These are phyloP conservation scores for Leccinum subgranulosum DNA, from an alignment of 768 basidiomycete species.

Conservation along the genomic window DNA sequence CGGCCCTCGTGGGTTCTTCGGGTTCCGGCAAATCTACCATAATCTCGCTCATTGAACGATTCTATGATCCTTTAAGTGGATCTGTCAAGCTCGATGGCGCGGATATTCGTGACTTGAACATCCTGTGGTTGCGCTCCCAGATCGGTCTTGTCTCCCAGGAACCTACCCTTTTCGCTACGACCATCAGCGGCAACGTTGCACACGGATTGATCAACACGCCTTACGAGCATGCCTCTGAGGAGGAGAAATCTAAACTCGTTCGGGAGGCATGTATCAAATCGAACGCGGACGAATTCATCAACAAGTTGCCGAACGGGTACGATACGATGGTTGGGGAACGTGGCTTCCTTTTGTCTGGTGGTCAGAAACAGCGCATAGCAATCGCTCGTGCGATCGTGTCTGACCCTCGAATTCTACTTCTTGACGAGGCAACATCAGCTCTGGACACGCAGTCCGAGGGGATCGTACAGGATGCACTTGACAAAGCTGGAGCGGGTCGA, in stretches of 20 bases:
- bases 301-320: conserved; percentile 76
- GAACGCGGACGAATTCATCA: conserved; percentile 87
- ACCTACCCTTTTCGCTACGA: conserved; percentile 58
- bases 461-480: too few relatives aligned
- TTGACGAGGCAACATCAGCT: too few relatives aligned
- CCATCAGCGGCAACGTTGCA: conserved; percentile 78
- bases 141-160: neutral
- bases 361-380: conserved; percentile 85
- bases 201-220: conserved; percentile 80
- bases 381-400: conserved; percentile 87
- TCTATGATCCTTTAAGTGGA: neutral
- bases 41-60: neutral
- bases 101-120: neutral
- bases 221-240: conserved; percentile 62
- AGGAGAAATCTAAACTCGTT: conserved; percentile 72
- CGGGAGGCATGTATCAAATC: conserved; percentile 86
- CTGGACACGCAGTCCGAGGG: too few relatives aligned
- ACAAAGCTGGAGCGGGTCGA: too few relatives aligned
- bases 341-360: conserved; percentile 81
- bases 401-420: too few relatives aligned
- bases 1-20: neutral
- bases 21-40: neutral
- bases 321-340: conserved; percentile 89
- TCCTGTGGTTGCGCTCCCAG: neutral
- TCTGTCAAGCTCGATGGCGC: neutral